These are phyloP conservation scores for Closterium sp. DNA, from an alignment of 139 green algal genomes.

Conservation along the genomic window DNA sequence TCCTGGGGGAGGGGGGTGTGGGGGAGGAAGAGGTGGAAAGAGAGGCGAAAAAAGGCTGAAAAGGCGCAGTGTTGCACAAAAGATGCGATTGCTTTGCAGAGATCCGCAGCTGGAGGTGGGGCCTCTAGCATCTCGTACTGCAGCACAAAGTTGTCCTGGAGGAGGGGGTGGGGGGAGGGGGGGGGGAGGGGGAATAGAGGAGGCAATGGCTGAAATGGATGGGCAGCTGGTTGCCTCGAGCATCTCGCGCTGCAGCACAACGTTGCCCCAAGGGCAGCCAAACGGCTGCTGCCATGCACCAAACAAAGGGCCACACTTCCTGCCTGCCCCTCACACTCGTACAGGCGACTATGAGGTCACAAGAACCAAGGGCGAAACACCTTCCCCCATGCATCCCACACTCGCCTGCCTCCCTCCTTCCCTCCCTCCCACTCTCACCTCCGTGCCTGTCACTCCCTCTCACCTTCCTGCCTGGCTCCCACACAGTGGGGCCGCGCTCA, in stretches of 20 bases:
- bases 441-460: constrained; percentile 28
- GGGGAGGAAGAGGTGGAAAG: not conserved
- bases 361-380: no score
- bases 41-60: not conserved
- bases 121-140: constrained; percentile 47
- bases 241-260: constrained; percentile 45
- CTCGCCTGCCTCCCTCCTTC: not conserved
- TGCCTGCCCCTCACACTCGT: no score
- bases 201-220: no score
- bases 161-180: not conserved
- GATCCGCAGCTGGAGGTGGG: constrained; percentile 1
- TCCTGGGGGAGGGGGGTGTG: constrained; percentile 31
- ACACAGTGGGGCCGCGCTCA: constrained; percentile 57
- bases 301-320: no score
- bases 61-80: no score
- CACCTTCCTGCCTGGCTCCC: constrained; percentile 76
- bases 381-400: not conserved
- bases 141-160: constrained; percentile 51
- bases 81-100: no score
- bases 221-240: no score
- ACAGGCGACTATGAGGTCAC: no score
- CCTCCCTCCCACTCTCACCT: not conserved
- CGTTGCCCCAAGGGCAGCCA: constrained; percentile 44
- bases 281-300: no score
- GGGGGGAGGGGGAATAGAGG: constrained; percentile 20